Base-by-base conservation (phyloP, 306 rosid genomes). In the Rosa persica region DNA sequence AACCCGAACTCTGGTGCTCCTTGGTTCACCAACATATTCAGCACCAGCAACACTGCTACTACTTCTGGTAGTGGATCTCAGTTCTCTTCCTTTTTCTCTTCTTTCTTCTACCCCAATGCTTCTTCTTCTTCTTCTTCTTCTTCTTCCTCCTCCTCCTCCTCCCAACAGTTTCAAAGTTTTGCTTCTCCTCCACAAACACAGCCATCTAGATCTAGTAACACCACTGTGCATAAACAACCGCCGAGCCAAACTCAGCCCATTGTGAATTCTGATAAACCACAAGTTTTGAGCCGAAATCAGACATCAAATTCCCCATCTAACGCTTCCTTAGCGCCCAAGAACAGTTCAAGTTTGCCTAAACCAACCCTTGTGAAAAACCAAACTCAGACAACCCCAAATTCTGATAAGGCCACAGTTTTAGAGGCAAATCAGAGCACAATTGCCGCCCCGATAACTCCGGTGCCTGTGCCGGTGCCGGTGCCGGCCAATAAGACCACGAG, bases 1-100 rank as follows among this genome's bases (percentile, higher is more conserved):
- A 84, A 96, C 39, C 62, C 88, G 0, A 87, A 80, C 79, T 81
- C 94, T 12, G 78, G 78, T 8, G 81, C 96, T 12, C 97, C 98
- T 2, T 83, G 88, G 83, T 89, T 92, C 79, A 62, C 88, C 70
- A 87, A 79, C 85, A 79, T 94, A 5, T 89, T 94, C 60, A 9
- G 19, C 34, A 70, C 79, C 52, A 22, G 71, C 7, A 15, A 82
- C 10, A 4, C 73, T 5, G 2, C 36, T 6, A 16, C 57, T 36
- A 2, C 84, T 4, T 4, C 87, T 0, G 7, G 70, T 25, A 34
- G 4, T 27, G 77, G 92, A 72, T 90, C 97, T 81, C 95, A 75
- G 64, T 57, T 83, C 57, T 12, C 92, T 70, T 79, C 88, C 7
- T 34, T 93, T 60, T 76, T 84, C 78, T 80, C 89, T 0, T 80